These are phyloP conservation scores for Dalechampia spathulata DNA, from an alignment of 441 rosid genomes.

Conservation along the genomic window DNA sequence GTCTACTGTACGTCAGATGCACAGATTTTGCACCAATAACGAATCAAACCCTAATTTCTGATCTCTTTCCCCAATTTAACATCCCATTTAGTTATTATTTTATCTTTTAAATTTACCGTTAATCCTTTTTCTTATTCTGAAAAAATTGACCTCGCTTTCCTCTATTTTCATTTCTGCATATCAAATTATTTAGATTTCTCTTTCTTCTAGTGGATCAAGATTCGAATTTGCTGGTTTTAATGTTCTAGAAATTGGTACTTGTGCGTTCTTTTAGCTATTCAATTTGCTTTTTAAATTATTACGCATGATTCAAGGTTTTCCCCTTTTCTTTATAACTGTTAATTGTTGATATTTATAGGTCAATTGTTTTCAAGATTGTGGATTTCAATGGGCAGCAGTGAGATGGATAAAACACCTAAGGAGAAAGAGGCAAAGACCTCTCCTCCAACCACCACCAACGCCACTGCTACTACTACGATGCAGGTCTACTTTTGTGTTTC, in stretches of 20 bases:
- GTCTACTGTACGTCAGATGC: slow-evolving; percentile 1
- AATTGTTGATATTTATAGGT: too few relatives aligned
- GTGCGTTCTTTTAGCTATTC: not conserved
- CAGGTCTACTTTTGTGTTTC: slow-evolving; percentile 45
- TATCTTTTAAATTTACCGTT: not conserved
- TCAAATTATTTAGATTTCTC: slow-evolving; percentile 1
- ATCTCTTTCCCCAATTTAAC: not conserved
- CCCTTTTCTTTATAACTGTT: not conserved
- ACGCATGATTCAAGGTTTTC: not conserved
- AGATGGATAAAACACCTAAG: slow-evolving; percentile 58
- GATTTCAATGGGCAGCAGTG: slow-evolving; percentile 63
- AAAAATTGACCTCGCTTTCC: too few relatives aligned
- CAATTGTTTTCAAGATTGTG: slow-evolving; percentile 7
- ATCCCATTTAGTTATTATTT: not conserved
- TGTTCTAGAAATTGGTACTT: slow-evolving; percentile 22
- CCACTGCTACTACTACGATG: slow-evolving; percentile 31
- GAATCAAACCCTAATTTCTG: slow-evolving; percentile 13
- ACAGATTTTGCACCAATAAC: not conserved
- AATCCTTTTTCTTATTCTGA: too few relatives aligned
- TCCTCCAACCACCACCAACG: too few relatives aligned
- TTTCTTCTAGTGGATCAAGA: slow-evolving; percentile 22
- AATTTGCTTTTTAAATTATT: not conserved
- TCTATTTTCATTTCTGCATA: too few relatives aligned
- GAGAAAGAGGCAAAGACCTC: slow-evolving; percentile 70
- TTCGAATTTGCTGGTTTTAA: slow-evolving; percentile 4